phyloP scores from a whole-genome alignment of 2,329 filamentous ascomycete species.

The Lecanicillium sp. region DNA sequence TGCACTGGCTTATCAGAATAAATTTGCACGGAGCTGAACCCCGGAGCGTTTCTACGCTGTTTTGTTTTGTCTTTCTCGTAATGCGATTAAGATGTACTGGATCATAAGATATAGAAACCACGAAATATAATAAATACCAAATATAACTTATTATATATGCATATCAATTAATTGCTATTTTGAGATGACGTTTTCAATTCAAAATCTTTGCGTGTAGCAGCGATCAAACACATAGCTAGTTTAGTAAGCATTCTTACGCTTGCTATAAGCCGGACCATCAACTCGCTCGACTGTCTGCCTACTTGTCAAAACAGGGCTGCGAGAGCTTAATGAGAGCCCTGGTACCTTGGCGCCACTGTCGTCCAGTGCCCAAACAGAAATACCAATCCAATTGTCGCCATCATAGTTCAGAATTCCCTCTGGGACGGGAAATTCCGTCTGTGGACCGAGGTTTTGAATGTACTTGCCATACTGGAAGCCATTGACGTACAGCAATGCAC shows the following conservation, averaged over 20 bases:
- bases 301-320: slow-evolving; percentile 17
- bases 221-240: neutral
- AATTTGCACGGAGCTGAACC: no score
- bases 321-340: slow-evolving; percentile 38
- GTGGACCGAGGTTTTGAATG: slow-evolving; percentile 66
- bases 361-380: slow-evolving; percentile 62
- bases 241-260: slow-evolving; percentile 43
- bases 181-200: neutral
- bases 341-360: slow-evolving; percentile 46
- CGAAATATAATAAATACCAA: neutral
- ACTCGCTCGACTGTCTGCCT: slow-evolving; percentile 35
- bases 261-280: slow-evolving; percentile 34
- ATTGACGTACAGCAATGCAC: slow-evolving; percentile 63
- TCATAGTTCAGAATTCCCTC: slow-evolving; percentile 64
- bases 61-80: no score
- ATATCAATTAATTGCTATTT: no score
- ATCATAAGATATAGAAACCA: no score
- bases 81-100: no score
- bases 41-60: no score
- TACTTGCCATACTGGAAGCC: slow-evolving; percentile 60
- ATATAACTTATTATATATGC: neutral
- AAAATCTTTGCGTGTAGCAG: no score
- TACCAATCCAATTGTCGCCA: slow-evolving; percentile 59
- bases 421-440: slow-evolving; percentile 63
- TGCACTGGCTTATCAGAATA: no score